Conservation (phyloP, 345 rosid genomes). For the Salix suchowensis region DNA sequence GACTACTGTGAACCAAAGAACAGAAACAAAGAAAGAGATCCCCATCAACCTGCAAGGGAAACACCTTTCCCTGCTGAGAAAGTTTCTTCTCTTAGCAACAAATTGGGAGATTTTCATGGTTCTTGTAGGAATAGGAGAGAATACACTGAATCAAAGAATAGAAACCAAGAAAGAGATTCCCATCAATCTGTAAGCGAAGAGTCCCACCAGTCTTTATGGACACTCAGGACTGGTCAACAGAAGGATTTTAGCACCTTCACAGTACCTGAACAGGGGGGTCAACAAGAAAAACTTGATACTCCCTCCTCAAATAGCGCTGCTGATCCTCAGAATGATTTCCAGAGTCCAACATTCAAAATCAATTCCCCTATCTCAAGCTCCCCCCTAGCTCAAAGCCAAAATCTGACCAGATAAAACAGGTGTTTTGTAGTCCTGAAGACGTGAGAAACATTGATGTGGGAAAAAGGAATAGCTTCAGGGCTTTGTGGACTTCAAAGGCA, state of each 20-base stretch:
- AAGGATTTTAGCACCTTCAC: slow-evolving; percentile 23
- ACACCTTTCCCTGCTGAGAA: slow-evolving; percentile 33
- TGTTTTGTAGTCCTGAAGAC: slow-evolving; percentile 33
- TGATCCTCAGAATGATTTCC: slow-evolving; percentile 38
- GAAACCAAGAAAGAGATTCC: slow-evolving; percentile 30
- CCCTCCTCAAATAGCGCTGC: slow-evolving; percentile 26
- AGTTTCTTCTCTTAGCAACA: slow-evolving; percentile 40
- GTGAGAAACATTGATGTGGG: slow-evolving; percentile 30
- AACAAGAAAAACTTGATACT: slow-evolving; percentile 28
- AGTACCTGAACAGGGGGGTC: slow-evolving; percentile 31
- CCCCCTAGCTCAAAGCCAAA: slow-evolving; percentile 40
- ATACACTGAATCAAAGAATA: slow-evolving; percentile 14
- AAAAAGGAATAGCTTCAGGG: slow-evolving; percentile 35
- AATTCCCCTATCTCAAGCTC: slow-evolving; percentile 40
- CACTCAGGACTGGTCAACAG: slow-evolving; percentile 23
- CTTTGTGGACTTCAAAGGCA: slow-evolving; percentile 35
- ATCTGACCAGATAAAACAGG: slow-evolving; percentile 33
- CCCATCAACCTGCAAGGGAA: slow-evolving; percentile 30
- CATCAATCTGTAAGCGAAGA: slow-evolving; percentile 5
- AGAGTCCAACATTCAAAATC: slow-evolving; percentile 62
- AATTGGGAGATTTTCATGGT: slow-evolving; percentile 25
- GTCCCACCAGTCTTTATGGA: slow-evolving; percentile 1
- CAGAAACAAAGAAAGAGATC: slow-evolving; percentile 29
- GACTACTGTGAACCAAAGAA: slow-evolving; percentile 21
- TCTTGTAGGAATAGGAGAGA: slow-evolving; percentile 27